Base-by-base conservation (phyloP, 2,329 filamentous ascomycete species). In the Tolypocladium pustulatum region DNA sequence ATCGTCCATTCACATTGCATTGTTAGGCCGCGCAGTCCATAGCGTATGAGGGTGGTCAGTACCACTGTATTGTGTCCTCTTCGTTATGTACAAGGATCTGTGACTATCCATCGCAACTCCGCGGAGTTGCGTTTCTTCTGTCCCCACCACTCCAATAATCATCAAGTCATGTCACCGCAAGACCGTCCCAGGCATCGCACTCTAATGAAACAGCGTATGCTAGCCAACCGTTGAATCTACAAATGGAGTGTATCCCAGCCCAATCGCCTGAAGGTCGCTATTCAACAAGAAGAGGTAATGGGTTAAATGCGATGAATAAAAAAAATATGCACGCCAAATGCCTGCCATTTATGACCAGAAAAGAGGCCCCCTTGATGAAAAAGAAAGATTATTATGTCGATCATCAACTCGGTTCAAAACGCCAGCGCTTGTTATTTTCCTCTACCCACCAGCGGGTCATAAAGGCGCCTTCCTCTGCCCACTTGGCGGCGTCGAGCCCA, bases 341-440 rank as follows among this genome's bases (percentile, higher is more conserved):
- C 32, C 49, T 20, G 49, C 49, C 30, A 12, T 34, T 12, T 13
- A 34, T 51, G 17, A 32, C n/a, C 15, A 20, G 15, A 7, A 9
- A 27, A 15, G 20, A 46, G 9, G 3, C 2, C 1, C 25, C 4
- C 41, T 12, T 43, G 17, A 46, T 17, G 7, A 30, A 38, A 22
- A 30, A 56, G 76, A 30, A 27, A 1, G 27, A 37, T 22, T 37
- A n/a, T 20, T 37, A n/a, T 20, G 38, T 40, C 17, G 36, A 37
- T 9, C n/a, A 52, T 56, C 37, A 56, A n/a, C 17, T 56, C 10
- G 59, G 59, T 22, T 57, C 64, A 61, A 66, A 70, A 38, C 66
- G 69, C 65, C 68, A 73, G 54, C 70, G 68, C 58, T 65, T 72
- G 43, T 62, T 68, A 41, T 73, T 73, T 58, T 72, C 69, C 49